Conservation (phyloP, 768 basidiomycete species). For the Xanthoconium stramineum region DNA sequence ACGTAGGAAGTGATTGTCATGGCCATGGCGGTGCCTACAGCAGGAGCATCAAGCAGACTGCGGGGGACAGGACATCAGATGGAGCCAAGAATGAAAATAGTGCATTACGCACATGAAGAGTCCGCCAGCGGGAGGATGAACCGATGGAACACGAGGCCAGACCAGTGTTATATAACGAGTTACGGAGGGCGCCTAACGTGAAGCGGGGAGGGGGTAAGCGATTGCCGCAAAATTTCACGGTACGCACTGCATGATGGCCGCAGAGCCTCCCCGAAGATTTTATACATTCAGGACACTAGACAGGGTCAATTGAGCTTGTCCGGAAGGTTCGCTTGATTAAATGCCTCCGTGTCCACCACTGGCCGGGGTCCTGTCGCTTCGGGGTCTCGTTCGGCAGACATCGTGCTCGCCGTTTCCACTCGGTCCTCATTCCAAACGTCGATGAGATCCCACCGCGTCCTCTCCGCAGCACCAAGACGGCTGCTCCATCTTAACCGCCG, state of each 20-base stretch:
- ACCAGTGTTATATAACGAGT: slow-evolving; percentile 17
- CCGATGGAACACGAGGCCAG: slow-evolving; percentile 3
- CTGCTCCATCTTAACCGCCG: not conserved
- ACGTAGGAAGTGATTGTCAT: slow-evolving; percentile 16
- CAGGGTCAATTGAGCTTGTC: slow-evolving; percentile 23
- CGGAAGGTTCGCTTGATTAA: slow-evolving; percentile 8
- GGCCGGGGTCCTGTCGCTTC: slow-evolving; percentile 19
- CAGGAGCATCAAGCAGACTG: slow-evolving; percentile 25
- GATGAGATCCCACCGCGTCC: slow-evolving; percentile 13
- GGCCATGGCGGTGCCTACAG: slow-evolving; percentile 21
- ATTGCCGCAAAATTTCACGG: slow-evolving; percentile 21
- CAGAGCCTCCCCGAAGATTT: slow-evolving; percentile 13
- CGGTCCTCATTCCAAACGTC: slow-evolving; percentile 12
- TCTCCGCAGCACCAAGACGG: slow-evolving; percentile 6
- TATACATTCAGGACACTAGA: slow-evolving; percentile 8
- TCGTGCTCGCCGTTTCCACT: not conserved
- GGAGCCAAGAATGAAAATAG: slow-evolving; percentile 2
- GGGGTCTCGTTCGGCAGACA: slow-evolving; percentile 21
- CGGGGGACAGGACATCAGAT: slow-evolving; percentile 10
- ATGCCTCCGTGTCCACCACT: slow-evolving; percentile 5
- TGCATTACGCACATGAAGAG: slow-evolving; percentile 20
- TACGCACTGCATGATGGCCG: slow-evolving; percentile 17
- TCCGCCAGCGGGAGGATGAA: slow-evolving; percentile 14
- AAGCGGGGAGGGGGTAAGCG: slow-evolving; percentile 17
- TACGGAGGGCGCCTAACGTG: slow-evolving; percentile 5